A percentile compares a stretch with the other conserved stretches of the same genome.
phyloP scores from a whole-genome alignment of 371 early-diverging fungal genomes.

The Syncephalastrum racemosum region DNA sequence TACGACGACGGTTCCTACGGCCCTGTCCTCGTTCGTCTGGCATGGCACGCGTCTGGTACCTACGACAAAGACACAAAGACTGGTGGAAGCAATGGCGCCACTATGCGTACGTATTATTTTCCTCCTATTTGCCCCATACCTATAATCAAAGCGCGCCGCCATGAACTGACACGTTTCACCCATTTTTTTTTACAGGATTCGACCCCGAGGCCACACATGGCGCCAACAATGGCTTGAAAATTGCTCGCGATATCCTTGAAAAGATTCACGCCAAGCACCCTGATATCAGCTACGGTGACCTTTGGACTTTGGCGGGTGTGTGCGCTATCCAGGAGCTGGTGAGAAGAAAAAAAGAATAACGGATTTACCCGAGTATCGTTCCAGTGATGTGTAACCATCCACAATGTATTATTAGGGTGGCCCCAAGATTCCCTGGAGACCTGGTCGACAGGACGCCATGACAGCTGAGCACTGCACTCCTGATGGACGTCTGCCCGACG shows the following conservation, averaged over 20 bases:
- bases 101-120: constrained; percentile 69
- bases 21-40: constrained; percentile 87
- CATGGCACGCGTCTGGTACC: constrained; percentile 96
- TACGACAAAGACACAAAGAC: constrained; percentile 77
- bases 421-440: constrained; percentile 83
- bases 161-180: background rate
- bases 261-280: constrained; percentile 84
- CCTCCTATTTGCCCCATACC: background rate
- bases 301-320: constrained; percentile 94
- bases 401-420: constrained; percentile 58
- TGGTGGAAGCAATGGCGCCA: constrained; percentile 91
- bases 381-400: constrained; percentile 1
- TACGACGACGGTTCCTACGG: constrained; percentile 94
- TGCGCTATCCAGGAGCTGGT: constrained; percentile 84
- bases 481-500: constrained; percentile 94
- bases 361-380: background rate
- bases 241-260: constrained; percentile 82
- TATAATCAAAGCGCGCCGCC: background rate
- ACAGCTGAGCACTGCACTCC: constrained; percentile 63
- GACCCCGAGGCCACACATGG: constrained; percentile 72
- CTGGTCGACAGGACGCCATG: constrained; percentile 77
- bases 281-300: constrained; percentile 85
- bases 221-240: constrained; percentile 86
- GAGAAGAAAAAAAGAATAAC: background rate
- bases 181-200: constrained; percentile 41